Conservation (phyloP, 2,329 filamentous ascomycete genomes). For the Diaporthe caulivora region DNA sequence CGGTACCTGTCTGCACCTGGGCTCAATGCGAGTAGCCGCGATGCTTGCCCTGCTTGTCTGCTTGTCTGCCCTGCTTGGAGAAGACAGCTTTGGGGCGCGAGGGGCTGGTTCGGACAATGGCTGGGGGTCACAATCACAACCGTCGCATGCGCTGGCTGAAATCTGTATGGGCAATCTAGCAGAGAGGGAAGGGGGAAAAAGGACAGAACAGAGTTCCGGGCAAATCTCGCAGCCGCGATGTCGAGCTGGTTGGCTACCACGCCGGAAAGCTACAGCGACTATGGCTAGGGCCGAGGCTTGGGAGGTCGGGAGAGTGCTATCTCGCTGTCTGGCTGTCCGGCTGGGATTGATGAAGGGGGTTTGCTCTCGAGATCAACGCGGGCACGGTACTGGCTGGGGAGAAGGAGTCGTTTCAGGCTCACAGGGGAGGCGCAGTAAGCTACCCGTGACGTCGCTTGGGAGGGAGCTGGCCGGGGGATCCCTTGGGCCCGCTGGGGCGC, state of each 20-base stretch:
- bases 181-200: neutral
- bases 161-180: constrained; percentile 12
- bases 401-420: constrained; percentile 38
- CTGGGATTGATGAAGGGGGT: constrained; percentile 25
- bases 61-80: neutral
- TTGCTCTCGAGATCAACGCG: constrained; percentile 1
- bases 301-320: constrained; percentile 20
- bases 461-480: constrained; percentile 22
- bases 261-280: neutral
- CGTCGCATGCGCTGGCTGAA: neutral
- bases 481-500: constrained; percentile 2
- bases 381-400: constrained; percentile 34
- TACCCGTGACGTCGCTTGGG: constrained; percentile 32
- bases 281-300: constrained; percentile 19
- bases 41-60: constrained; percentile 23
- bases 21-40: constrained; percentile 17
- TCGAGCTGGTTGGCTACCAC: constrained; percentile 22
- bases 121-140: constrained; percentile 11
- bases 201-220: constrained; percentile 7
- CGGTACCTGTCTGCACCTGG: constrained; percentile 19
- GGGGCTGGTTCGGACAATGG: constrained; percentile 5
- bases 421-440: constrained; percentile 39
- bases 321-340: constrained; percentile 8
- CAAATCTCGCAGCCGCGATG: constrained; percentile 14
- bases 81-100: neutral